Evolutionary conservation across 2,329 filamentous ascomycete genomes (phyloP), one percentile per base, ranked within the genome.

Genomic region (Curvularia sp.): DNA sequence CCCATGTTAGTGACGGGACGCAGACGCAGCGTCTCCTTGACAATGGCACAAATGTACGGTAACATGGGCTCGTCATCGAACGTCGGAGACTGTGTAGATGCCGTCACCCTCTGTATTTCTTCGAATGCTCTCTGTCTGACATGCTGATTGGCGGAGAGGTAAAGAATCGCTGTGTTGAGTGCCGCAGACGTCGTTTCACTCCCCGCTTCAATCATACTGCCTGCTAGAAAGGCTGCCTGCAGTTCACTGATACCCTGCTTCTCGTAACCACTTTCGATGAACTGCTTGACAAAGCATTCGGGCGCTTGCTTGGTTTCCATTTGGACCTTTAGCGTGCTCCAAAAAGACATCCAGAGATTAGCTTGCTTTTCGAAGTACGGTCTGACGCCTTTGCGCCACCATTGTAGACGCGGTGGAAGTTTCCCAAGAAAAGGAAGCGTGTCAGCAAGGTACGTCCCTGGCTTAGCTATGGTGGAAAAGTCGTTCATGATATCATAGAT

Each of bases 41-140:
- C 67, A 10, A 76, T 72, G 50, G 73, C 72, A 23, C 72, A 65
- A 23, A 79, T 68, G 49, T 77, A 79, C 4, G 68, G 68, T 32
- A 87, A 69, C 1, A 68, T 66, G 0, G 74, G 67, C 18, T 82
- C 76, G 63, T 86, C 83, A 2, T 79, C 76, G 55, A 84, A 74
- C 1, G 62, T 68, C 0, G 72, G 70, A 3, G 66, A 68, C 5
- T 66, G 59, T 0, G 55, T 52, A 5, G 45, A 18, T 5, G 67
- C 65, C 5, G 70, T 54, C 0, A 70, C 63, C 15, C 49, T 39
- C 9, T 50, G 47, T 7, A 74, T 52, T 36, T 75, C 72, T 23
- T 68, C 60, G n/a, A 63, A 58, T 13, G 72, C 71, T 51, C 62
- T 65, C 32, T 51, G 45, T 8, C 60, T 64, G 1, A 58, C 67